Percentiles rank a stretch among this genome's conserved stretches.
Conservation (phyloP, 805 yeast genomes). For the Ogataea corticis region DNA sequence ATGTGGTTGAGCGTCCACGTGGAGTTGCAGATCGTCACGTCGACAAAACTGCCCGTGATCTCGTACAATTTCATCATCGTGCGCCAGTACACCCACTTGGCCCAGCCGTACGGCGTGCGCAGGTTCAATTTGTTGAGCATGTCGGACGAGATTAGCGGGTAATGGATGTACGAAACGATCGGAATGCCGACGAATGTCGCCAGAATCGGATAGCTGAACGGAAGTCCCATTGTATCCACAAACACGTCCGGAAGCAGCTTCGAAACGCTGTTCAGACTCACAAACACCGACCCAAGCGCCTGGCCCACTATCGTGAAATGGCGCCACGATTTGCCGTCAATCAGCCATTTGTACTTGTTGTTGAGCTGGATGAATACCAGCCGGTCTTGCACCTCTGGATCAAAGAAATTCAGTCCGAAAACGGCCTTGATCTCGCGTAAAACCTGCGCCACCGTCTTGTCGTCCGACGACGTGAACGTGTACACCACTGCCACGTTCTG, state of each 20-base stretch:
- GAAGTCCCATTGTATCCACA: conserved; percentile 93
- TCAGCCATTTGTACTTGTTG: conserved; percentile 45
- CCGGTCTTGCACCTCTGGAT: conserved; percentile 25
- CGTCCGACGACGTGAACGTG: conserved; percentile 33
- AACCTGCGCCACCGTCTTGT: conserved; percentile 26
- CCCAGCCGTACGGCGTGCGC: conserved; percentile 25
- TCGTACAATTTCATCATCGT: conserved; percentile 62
- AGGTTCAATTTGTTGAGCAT: conserved; percentile 68
- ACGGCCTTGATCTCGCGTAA: conserved; percentile 24
- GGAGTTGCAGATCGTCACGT: conserved; percentile 74
- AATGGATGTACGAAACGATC: conserved; percentile 86
- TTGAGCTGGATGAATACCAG: conserved; percentile 34
- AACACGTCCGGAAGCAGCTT: conserved; percentile 82
- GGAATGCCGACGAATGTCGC: conserved; percentile 64
- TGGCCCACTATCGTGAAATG: conserved; percentile 83
- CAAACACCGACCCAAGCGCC: conserved; percentile 71
- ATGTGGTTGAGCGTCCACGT: conserved; percentile 91
- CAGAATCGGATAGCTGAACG: conserved; percentile 77
- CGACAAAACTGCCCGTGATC: conserved; percentile 64
- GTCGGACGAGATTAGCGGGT: conserved; percentile 85
- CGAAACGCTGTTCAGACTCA: conserved; percentile 70
- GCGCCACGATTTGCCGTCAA: conserved; percentile 75
- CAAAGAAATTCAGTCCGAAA: conserved; percentile 32
- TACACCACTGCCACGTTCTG: conserved; percentile 66
- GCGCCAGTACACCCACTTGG: conserved; percentile 71